phyloP scores from a whole-genome alignment of 1,284 basidiomycete genomes.

The Peniophora sp. region DNA sequence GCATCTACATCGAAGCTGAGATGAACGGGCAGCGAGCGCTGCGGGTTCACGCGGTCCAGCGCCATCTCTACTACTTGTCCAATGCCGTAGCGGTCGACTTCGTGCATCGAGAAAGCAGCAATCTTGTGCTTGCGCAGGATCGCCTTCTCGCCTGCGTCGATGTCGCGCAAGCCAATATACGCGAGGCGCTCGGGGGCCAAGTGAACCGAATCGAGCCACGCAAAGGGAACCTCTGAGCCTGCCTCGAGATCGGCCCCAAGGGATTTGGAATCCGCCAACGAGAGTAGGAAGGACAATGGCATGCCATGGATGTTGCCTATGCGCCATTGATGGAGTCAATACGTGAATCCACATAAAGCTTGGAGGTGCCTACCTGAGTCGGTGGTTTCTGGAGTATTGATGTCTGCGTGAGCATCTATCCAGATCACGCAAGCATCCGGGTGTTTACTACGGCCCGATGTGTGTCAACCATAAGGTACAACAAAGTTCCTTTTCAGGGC shows the following conservation, averaged over 20 bases:
- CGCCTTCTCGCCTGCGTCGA: constrained; percentile 86
- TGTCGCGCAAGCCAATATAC: constrained; percentile 94
- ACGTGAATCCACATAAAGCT: not conserved
- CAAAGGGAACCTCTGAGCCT: constrained; percentile 39
- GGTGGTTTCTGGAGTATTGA: constrained; percentile 88
- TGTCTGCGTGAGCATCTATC: constrained; percentile 92
- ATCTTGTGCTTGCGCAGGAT: constrained; percentile 86
- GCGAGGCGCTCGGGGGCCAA: constrained; percentile 65
- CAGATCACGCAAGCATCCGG: constrained; percentile 84
- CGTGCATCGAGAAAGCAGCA: constrained; percentile 97
- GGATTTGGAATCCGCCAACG: constrained; percentile 8
- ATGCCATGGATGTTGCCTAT: constrained; percentile 95
- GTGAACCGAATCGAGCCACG: constrained; percentile 76
- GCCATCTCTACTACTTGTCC: constrained; percentile 95
- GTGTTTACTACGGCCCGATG: constrained; percentile 37
- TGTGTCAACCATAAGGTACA: constrained; percentile 5
- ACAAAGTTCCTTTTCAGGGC: not conserved
- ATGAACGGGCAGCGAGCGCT: constrained; percentile 82
- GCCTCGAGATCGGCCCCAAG: constrained; percentile 52
- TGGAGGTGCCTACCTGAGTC: constrained; percentile 53
- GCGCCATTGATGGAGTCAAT: constrained; percentile 1
- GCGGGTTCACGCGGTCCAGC: constrained; percentile 87
- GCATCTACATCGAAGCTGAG: constrained; percentile 97
- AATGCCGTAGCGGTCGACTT: constrained; percentile 96
- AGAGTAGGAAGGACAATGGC: constrained; percentile 85